Percentiles rank a stretch among this genome's conserved stretches.
These are phyloP conservation scores for Coleophoma cylindrospora DNA, from an alignment of 2,329 filamentous ascomycete genomes.

Conservation along the genomic window DNA sequence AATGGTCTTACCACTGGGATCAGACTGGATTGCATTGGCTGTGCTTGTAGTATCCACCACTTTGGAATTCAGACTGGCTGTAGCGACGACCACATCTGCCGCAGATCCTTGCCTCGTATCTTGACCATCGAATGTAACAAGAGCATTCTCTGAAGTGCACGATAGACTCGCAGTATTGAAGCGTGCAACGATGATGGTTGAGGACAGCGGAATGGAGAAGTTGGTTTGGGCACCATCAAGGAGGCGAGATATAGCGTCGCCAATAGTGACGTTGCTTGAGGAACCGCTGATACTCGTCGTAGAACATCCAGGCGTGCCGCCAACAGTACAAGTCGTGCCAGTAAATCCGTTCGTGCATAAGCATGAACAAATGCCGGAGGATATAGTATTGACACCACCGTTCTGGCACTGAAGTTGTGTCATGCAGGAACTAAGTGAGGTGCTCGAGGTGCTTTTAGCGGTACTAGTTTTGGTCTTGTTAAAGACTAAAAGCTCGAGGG, in stretches of 20 bases:
- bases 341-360: slow-evolving; percentile 88
- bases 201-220: slow-evolving; percentile 72
- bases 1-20: neutral
- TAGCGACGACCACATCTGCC: slow-evolving; percentile 9
- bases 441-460: slow-evolving; percentile 4
- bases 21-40: neutral
- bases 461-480: slow-evolving; percentile 35
- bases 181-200: slow-evolving; percentile 64
- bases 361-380: slow-evolving; percentile 69
- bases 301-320: slow-evolving; percentile 49
- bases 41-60: slow-evolving; percentile 3
- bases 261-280: slow-evolving; percentile 69
- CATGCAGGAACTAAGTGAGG: slow-evolving; percentile 8
- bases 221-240: slow-evolving; percentile 59
- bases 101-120: slow-evolving; percentile 12
- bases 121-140: slow-evolving; percentile 74
- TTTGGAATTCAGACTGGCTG: slow-evolving; percentile 1
- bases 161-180: slow-evolving; percentile 73
- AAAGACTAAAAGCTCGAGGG: slow-evolving; percentile 60
- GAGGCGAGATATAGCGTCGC: slow-evolving; percentile 71
- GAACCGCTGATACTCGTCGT: slow-evolving; percentile 37
- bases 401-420: slow-evolving; percentile 53
- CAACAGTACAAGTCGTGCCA: slow-evolving; percentile 49
- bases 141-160: slow-evolving; percentile 79
- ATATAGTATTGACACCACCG: slow-evolving; percentile 71